Evolutionary conservation across 768 basidiomycete species (phyloP).

Genomic region (Lactarius vividus): DNA sequence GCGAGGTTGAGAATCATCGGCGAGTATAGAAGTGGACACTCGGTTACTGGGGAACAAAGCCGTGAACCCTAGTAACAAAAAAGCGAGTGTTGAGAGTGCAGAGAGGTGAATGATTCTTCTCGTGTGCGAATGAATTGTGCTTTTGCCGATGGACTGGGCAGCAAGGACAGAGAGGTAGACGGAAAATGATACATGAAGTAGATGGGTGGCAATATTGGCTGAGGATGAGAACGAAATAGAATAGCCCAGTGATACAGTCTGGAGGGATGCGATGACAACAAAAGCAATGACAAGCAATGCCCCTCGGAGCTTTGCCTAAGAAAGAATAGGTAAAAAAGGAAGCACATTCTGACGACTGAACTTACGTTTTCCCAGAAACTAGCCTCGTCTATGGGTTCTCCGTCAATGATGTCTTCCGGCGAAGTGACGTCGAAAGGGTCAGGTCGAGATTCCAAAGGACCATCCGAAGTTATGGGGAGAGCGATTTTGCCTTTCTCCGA

Average conservation of each 20-base stretch:
- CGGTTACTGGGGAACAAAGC: constrained; percentile 56
- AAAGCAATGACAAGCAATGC: constrained; percentile 43
- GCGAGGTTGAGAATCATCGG: constrained; percentile 27
- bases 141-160: constrained; percentile 47
- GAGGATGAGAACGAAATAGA: constrained; percentile 36
- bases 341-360: constrained; percentile 10
- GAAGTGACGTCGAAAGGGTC: constrained; percentile 73
- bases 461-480: constrained; percentile 40
- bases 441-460: constrained; percentile 30
- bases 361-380: constrained; percentile 59
- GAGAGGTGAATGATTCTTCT: constrained; percentile 56
- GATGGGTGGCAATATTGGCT: constrained; percentile 38
- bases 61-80: constrained; percentile 43
- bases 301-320: constrained; percentile 12
- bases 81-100: constrained; percentile 49
- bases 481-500: constrained; percentile 50
- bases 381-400: constrained; percentile 59
- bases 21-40: constrained; percentile 28
- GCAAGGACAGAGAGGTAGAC: constrained; percentile 58
- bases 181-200: constrained; percentile 51
- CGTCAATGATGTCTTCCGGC: constrained; percentile 68
- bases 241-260: constrained; percentile 57
- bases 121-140: constrained; percentile 39
- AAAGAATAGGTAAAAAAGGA: not conserved
- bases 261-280: constrained; percentile 46